These are phyloP conservation scores for Calycina herbarum DNA, from an alignment of 2,329 filamentous ascomycete genomes.

Conservation along the genomic window DNA sequence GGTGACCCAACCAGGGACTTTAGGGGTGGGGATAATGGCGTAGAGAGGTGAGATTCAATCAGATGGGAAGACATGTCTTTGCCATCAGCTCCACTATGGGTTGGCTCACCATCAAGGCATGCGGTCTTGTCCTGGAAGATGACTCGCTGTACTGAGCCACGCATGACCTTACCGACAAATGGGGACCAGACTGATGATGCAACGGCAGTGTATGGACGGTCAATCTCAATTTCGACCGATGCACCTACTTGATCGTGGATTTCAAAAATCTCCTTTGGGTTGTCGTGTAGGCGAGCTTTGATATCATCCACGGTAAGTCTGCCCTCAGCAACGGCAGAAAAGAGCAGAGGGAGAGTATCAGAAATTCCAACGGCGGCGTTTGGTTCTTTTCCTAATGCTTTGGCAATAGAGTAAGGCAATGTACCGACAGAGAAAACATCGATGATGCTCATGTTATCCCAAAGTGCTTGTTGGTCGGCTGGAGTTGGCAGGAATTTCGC, in stretches of 20 bases:
- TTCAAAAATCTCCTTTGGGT: conserved; percentile 79
- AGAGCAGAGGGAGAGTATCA: conserved; percentile 71
- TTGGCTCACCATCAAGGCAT: conserved; percentile 70
- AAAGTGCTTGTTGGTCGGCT: conserved; percentile 70
- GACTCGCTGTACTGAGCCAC: conserved; percentile 71
- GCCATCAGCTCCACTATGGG: conserved; percentile 57
- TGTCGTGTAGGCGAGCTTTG: conserved; percentile 69
- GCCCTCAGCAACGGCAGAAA: conserved; percentile 74
- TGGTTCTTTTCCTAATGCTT: conserved; percentile 51
- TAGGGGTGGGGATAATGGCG: conserved; percentile 56
- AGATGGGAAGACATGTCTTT: conserved; percentile 74
- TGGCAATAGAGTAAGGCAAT: conserved; percentile 73
- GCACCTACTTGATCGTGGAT: conserved; percentile 76
- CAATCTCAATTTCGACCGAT: conserved; percentile 73
- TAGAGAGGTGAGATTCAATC: conserved; percentile 41
- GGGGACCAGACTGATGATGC: conserved; percentile 63
- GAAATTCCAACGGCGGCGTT: conserved; percentile 67
- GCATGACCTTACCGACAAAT: conserved; percentile 67
- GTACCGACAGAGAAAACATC: conserved; percentile 80
- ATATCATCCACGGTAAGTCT: conserved; percentile 73
- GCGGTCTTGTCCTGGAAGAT: conserved; percentile 73
- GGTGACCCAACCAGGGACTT: conserved; percentile 45
- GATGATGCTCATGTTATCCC: conserved; percentile 71
- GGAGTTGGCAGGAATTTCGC: conserved; percentile 65
- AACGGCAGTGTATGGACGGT: conserved; percentile 65